Evolutionary conservation across 106 monocot genomes (phyloP), one percentile per base, ranked within the genome.

Genomic region (Acorus gramineus): DNA sequence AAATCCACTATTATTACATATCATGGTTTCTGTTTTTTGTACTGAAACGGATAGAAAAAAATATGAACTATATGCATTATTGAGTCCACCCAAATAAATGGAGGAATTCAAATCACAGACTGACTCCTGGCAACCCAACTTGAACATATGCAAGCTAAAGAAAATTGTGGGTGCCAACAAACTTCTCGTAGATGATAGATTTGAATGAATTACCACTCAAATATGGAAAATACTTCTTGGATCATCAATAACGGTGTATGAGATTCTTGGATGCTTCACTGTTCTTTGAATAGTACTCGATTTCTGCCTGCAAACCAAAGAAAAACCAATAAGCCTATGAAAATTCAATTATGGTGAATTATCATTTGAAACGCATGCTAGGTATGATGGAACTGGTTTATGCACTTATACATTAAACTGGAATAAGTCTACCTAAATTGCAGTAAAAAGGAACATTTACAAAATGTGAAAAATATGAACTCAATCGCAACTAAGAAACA

Each of bases 271-370:
- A 66, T 54, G 76, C 73, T 10, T 64, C 72, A 6, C 58, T 61
- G 47, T 84, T 73, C 59, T 63, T 76, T 66, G 66, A 72, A 55
- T 84, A 88, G 68, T 81, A 69, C 14, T 78, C 69, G 52, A 84
- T 63, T 49, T 88, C 88, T 3, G 75, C 84, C 88, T 88, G 84
- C 71, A 69, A 71, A 0, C 11, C 57, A 57, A 67, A 2, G 12
- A 6, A 5, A 11, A n/a, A 49, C 12, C 61, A 61, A 51, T 0
- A 56, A 11, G 12, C 10, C 7, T 67, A 44, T 56, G 44, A n/a
- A 53, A 70, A 59, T 42, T 49, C 42, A 55, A 46, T 55, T 3
- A n/a, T 2, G 3, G 13, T 53, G 47, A 43, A 46, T 6, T 43
- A n/a, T 47, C 45, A 42, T 57, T 43, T 10, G 8, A 46, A 46